Conservation (phyloP, 805 yeast genomes). For the Candida ficus region DNA sequence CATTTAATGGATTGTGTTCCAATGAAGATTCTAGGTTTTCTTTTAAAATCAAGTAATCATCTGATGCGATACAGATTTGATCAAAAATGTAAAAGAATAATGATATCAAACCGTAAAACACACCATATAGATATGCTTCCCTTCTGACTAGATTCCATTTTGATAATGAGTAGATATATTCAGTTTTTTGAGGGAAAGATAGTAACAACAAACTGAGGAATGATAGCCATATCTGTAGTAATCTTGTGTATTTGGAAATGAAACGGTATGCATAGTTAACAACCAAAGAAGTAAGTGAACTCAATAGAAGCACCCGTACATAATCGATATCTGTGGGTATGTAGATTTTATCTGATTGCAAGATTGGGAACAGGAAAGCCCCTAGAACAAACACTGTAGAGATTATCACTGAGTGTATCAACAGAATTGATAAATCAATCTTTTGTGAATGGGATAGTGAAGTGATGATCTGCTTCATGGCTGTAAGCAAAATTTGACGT, state of each 20-base stretch:
- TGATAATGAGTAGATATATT: slow-evolving; percentile 17
- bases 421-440: background rate
- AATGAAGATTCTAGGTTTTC: slow-evolving; percentile 5
- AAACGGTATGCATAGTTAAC: slow-evolving; percentile 22
- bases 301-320: slow-evolving; percentile 32
- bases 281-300: slow-evolving; percentile 30
- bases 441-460: background rate
- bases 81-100: slow-evolving; percentile 32
- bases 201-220: slow-evolving; percentile 30
- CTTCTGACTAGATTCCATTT: slow-evolving; percentile 37
- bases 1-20: slow-evolving; percentile 13
- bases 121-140: slow-evolving; percentile 35
- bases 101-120: slow-evolving; percentile 12
- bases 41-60: slow-evolving; percentile 7
- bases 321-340: slow-evolving; percentile 34
- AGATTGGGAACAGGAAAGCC: slow-evolving; percentile 9
- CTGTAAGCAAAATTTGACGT: too few relatives aligned
- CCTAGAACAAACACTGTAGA: background rate
- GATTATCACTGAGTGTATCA: background rate
- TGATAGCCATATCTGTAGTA: slow-evolving; percentile 31
- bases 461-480: background rate
- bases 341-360: slow-evolving; percentile 18
- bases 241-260: slow-evolving; percentile 26
- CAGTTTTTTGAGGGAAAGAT: slow-evolving; percentile 37
- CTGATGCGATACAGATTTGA: slow-evolving; percentile 19